These are phyloP conservation scores for Apiotrichum sp. DNA, from an alignment of 1,284 basidiomycete species.

Conservation along the genomic window DNA sequence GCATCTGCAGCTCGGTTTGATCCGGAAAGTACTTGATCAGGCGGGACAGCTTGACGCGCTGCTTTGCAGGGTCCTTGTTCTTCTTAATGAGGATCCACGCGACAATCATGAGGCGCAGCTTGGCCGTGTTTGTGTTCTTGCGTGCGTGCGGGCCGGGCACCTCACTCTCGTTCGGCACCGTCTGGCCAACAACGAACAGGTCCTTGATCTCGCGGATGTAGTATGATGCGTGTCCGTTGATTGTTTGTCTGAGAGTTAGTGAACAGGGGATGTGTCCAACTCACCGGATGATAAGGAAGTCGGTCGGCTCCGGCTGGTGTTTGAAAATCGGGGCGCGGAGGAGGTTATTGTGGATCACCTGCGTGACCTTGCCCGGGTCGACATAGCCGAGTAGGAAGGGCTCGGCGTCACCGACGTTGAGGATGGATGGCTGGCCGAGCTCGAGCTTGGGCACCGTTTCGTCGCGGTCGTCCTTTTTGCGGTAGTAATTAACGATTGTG, in stretches of 20 bases:
- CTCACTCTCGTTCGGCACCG: constrained; percentile 74
- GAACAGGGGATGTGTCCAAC: not conserved
- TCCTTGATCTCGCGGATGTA: constrained; percentile 91
- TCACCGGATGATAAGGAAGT: constrained; percentile 85
- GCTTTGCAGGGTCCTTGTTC: constrained; percentile 57
- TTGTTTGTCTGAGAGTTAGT: constrained; percentile 61
- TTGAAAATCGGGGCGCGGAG: constrained; percentile 89
- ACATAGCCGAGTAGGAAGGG: constrained; percentile 90
- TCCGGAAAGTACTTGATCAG: constrained; percentile 98
- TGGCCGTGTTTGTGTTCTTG: constrained; percentile 94
- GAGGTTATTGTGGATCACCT: constrained; percentile 92
- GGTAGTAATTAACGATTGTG: constrained; percentile 95
- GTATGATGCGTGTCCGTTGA: constrained; percentile 83
- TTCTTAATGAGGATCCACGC: constrained; percentile 89
- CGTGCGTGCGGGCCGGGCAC: constrained; percentile 96
- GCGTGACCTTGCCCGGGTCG: constrained; percentile 86
- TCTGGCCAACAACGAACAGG: constrained; percentile 89
- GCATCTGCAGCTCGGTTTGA: constrained; percentile 97
- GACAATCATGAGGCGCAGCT: constrained; percentile 87
- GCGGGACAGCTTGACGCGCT: constrained; percentile 85
- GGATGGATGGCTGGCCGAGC: constrained; percentile 89
- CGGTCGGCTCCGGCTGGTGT: constrained; percentile 79
- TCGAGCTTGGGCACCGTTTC: constrained; percentile 90
- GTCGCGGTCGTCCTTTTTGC: constrained; percentile 91
- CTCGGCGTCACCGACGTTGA: constrained; percentile 87